These are phyloP conservation scores for Paramecium sexaurelia DNA, from an alignment of 73 alveolate species.

Conservation along the genomic window DNA sequence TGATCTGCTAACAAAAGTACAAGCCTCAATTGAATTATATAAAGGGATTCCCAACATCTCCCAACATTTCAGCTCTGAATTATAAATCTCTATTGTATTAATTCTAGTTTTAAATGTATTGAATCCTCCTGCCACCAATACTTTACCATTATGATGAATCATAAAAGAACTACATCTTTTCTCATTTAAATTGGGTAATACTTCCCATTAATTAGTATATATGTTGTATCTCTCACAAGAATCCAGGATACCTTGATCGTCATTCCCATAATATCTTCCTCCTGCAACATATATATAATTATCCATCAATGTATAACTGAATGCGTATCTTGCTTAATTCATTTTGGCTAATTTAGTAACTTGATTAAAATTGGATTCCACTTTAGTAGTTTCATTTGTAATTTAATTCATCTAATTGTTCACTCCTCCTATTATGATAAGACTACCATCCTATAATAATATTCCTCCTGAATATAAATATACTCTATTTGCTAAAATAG, in stretches of 20 bases:
- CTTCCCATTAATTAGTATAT: neutral
- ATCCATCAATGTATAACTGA: neutral
- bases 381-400: neutral
- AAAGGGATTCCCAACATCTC: neutral
- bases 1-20: neutral
- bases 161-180: slow-evolving; percentile 14
- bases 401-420: neutral
- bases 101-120: neutral
- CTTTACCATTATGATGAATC: neutral
- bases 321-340: slow-evolving; percentile 11
- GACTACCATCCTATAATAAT: neutral
- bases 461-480: neutral
- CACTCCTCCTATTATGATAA: neutral
- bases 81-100: neutral
- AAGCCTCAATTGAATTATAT: neutral
- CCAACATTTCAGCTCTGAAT: neutral
- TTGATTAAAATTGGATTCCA: neutral
- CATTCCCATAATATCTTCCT: neutral
- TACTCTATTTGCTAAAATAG: neutral
- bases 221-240: neutral
- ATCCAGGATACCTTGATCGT: slow-evolving; percentile 3
- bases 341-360: neutral
- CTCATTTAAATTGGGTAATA: neutral
- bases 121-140: slow-evolving; percentile 1
- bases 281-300: neutral